phyloP scores from a whole-genome alignment of 2,329 filamentous ascomycete species.

The Cercospora nicotianae region DNA sequence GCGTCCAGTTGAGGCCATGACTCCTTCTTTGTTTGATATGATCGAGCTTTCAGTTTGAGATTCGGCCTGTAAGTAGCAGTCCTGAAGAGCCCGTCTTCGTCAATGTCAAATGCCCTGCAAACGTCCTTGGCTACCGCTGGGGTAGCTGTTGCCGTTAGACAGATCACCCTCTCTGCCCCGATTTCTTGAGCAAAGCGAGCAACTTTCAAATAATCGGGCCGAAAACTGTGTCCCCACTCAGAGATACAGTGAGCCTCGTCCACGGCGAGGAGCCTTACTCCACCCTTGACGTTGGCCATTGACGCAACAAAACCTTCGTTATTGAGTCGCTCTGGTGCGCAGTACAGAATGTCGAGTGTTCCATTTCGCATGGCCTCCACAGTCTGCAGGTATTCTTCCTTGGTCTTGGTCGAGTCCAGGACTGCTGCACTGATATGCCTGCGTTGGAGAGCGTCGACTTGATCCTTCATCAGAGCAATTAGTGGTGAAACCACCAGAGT shows the following conservation, averaged over 20 bases:
- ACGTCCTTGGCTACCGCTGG: constrained; percentile 58
- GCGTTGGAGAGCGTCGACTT: constrained; percentile 56
- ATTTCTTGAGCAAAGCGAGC: constrained; percentile 58
- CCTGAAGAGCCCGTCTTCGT: constrained; percentile 54
- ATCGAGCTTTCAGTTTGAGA: constrained; percentile 55
- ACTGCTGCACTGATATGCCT: constrained; percentile 55
- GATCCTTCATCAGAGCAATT: constrained; percentile 62
- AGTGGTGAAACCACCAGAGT: constrained; percentile 59
- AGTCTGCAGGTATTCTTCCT: constrained; percentile 43
- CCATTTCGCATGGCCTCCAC: constrained; percentile 52
- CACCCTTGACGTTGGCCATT: constrained; percentile 56
- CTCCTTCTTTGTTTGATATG: constrained; percentile 45
- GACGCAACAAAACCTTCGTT: constrained; percentile 61
- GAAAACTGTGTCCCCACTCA: constrained; percentile 38
- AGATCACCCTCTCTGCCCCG: constrained; percentile 59
- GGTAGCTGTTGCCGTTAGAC: constrained; percentile 61
- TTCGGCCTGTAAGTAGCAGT: constrained; percentile 62
- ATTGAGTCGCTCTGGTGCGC: constrained; percentile 60
- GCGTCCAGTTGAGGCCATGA: constrained; percentile 49
- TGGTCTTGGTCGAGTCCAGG: constrained; percentile 57
- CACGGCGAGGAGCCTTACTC: constrained; percentile 58
- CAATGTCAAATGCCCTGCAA: constrained; percentile 54
- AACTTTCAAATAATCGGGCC: constrained; percentile 54
- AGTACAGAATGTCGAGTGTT: constrained; percentile 57
- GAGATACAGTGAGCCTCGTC: constrained; percentile 63